Evolutionary conservation across 1,284 basidiomycete genomes (phyloP).

Genomic region (Leccinum fuscescens): DNA sequence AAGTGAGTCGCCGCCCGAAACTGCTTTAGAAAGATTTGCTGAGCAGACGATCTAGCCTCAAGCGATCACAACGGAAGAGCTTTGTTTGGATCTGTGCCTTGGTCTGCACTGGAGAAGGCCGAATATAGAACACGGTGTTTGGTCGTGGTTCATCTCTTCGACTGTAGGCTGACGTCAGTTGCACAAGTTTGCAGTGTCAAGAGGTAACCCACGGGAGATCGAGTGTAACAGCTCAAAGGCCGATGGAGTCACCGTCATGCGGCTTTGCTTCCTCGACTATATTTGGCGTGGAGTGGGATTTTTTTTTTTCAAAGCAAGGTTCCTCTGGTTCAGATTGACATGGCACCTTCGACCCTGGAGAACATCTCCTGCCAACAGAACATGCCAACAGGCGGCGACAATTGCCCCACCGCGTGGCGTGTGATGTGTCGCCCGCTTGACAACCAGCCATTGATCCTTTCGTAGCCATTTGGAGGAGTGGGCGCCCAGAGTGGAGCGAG

Average conservation of each 20-base stretch:
- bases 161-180: background rate
- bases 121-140: background rate
- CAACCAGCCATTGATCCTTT: slow-evolving; percentile 1
- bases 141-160: background rate
- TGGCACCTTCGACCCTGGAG: background rate
- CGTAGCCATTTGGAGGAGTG: background rate
- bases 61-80: background rate
- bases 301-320: background rate
- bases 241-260: background rate
- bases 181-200: background rate
- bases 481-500: background rate
- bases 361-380: background rate
- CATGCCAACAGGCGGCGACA: background rate
- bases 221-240: slow-evolving; percentile 4
- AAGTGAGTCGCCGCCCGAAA: background rate
- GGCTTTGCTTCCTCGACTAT: background rate
- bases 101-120: background rate
- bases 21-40: background rate
- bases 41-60: background rate
- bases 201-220: background rate
- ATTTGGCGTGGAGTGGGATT: background rate
- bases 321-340: background rate
- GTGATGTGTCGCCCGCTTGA: background rate
- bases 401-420: background rate
- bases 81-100: background rate